Base-by-base conservation (phyloP, 495 filamentous ascomycete species). In the Apodospora peruviana region DNA sequence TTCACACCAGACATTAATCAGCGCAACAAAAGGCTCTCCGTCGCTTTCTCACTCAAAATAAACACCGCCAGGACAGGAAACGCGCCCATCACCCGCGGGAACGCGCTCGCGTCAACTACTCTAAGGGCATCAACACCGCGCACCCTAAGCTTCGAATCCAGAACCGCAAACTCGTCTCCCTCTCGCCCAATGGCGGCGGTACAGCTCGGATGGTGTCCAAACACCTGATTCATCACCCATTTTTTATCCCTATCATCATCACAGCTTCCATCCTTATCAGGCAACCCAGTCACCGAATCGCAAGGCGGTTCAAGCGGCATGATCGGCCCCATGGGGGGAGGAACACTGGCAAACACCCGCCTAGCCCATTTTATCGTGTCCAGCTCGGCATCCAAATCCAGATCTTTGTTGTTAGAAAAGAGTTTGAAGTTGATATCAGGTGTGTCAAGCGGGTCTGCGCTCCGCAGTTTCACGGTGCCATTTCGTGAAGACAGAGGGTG, bases 1-100 rank as follows among this genome's bases (percentile, higher is more conserved):
- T n/a, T n/a, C n/a, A n/a, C n/a, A n/a, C n/a, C n/a, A n/a, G n/a
- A n/a, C n/a, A n/a, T n/a, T n/a, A n/a, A n/a, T n/a, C n/a, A n/a
- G n/a, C n/a, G n/a, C n/a, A 52, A 70, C 45, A 77, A 65, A 35
- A 83, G 77, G 14, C 69, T 60, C 49, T 79, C 79, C 0, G 76
- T 77, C 36, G 75, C 80, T 48, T 77, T 75, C 61, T 83, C 76
- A 4, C 76, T 76, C 52, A 85, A 71, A 32, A 77, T 78, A 52
- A 80, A 83, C 0, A 75, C 80, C 17, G 77, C 73, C 66, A 82
- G 75, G 53, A 79, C 75, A 0, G 80, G 78, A 44, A 82, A 80
- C 14, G 78, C 77, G 5, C 75, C 74, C 36, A 74, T 71, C 14
- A 79, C 53, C 7, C 59, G 65, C n/a, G 81, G 82, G 62, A 83